Evolutionary conservation across 2,329 filamentous ascomycete genomes (phyloP).

Genomic region (Trichoderma koningii): DNA sequence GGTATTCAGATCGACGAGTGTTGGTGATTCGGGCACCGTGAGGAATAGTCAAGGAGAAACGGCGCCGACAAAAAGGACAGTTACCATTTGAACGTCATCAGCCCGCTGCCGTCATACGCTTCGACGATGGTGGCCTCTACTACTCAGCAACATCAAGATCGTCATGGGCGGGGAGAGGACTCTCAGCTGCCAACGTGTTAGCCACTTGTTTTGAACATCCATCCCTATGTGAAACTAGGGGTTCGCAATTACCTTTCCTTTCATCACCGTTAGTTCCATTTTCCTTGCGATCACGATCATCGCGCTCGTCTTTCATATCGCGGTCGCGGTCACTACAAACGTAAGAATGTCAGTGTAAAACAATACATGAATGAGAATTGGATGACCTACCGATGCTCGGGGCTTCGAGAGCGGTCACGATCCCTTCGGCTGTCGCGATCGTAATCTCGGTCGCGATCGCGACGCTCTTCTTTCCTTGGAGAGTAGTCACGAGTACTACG

Average conservation of each 20-base stretch:
- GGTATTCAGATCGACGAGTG: not conserved
- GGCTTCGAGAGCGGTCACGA: slow-evolving; percentile 74
- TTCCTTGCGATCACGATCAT: slow-evolving; percentile 74
- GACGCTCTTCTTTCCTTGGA: slow-evolving; percentile 84
- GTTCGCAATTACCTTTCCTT: slow-evolving; percentile 70
- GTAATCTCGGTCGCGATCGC: slow-evolving; percentile 76
- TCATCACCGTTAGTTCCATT: slow-evolving; percentile 83
- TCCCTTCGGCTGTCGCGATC: slow-evolving; percentile 75
- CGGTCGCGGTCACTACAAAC: slow-evolving; percentile 54
- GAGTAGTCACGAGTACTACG: slow-evolving; percentile 78
- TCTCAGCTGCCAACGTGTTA: slow-evolving; percentile 55
- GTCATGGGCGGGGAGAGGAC: slow-evolving; percentile 80
- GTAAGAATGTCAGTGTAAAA: slow-evolving; percentile 36
- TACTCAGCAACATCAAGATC: slow-evolving; percentile 94
- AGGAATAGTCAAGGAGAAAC: slow-evolving; percentile 10
- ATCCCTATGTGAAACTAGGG: not conserved
- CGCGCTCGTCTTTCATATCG: slow-evolving; percentile 65
- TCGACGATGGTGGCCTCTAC: slow-evolving; percentile 26
- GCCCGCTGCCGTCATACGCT: slow-evolving; percentile 11
- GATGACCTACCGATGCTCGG: slow-evolving; percentile 57
- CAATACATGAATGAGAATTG: not conserved
- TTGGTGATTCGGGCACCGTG: slow-evolving; percentile 13
- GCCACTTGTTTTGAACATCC: not conserved
- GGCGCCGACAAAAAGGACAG: slow-evolving; percentile 1
- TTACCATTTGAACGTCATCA: not conserved